Base-by-base conservation (phyloP, 2,329 filamentous ascomycete genomes). In the Akanthomyces lecanii region DNA sequence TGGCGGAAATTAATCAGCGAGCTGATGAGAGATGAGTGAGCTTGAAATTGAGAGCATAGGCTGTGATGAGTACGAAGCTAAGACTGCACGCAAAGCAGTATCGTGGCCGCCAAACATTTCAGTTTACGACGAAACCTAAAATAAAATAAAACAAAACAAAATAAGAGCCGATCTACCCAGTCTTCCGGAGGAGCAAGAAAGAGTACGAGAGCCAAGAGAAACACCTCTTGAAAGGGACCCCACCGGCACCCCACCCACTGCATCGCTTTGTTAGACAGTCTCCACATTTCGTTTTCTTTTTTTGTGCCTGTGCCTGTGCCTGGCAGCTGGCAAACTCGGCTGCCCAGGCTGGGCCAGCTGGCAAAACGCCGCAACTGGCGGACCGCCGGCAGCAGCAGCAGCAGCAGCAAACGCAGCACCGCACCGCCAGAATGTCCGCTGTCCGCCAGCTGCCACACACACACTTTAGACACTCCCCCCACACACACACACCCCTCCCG, bases 281-380 rank as follows among this genome's bases (percentile, higher is more conserved):
- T n/a, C 57, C 36, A 47, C 42, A 16, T 44, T 60, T 60, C 38
- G 57, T 60, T 59, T 51, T 59, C 25, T 8, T 36, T 52, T 52
- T 52, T 21, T 52, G 18, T 52, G 21, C 21, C 10, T 52, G 38
- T 36, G 33, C 33, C 33, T 36, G 33, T 36, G 33, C 23, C 23
- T n/a, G 42, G n/a, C 54, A 56, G 53, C 44, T 48, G 55, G 55
- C 23, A 54, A 21, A 36, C 12, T 40, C 7, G 38, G 12, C 21
- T 21, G 21, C 21, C 21, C 21, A 21, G 21, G 21, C 38, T 40
- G 38, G 38, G 38, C 38, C 38, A 55, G 38, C 52, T 42, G 53
- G 23, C 25, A 45, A 53, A 54, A 54, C 51, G 51, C 23, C 36
- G 38, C 52, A 54, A 54, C 33, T 42, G 52, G 52, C 52, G 36